Evolutionary conservation across 2,329 filamentous ascomycete genomes (phyloP).

Genomic region (Bimuria novae-zelandiae): DNA sequence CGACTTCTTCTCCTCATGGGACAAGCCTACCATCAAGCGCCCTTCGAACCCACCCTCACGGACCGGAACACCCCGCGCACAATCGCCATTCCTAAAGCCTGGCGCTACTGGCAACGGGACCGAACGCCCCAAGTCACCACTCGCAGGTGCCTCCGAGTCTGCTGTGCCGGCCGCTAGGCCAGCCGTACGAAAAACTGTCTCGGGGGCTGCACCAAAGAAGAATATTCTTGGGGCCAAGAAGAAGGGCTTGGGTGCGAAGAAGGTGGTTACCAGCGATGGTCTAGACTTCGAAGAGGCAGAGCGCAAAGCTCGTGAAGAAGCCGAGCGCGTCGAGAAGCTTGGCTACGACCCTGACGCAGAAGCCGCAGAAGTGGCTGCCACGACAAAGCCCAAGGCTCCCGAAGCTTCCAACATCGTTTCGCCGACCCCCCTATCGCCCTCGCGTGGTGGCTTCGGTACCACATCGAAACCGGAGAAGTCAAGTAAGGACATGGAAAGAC

Average conservation of each 20-base stretch:
- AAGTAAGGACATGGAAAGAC: conserved; percentile 79
- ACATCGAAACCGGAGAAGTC: conserved; percentile 58
- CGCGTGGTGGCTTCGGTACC: conserved; percentile 65
- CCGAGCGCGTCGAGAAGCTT: conserved; percentile 90
- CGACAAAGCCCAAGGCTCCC: conserved; percentile 46
- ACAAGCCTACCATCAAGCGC: conserved; percentile 95
- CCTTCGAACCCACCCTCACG: conserved; percentile 92
- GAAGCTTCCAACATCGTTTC: conserved; percentile 67
- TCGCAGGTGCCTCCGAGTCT: conserved; percentile 56
- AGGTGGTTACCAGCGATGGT: conserved; percentile 72
- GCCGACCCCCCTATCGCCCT: conserved; percentile 75
- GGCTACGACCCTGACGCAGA: conserved; percentile 95
- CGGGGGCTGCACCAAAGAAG: conserved; percentile 72
- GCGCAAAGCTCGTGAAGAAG: conserved; percentile 96
- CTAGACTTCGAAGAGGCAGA: conserved; percentile 97
- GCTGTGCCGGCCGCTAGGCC: conserved; percentile 59
- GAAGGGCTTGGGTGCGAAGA: conserved; percentile 65
- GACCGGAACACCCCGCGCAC: conserved; percentile 80
- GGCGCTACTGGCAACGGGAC: conserved; percentile 63
- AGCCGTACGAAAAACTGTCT: conserved; percentile 76
- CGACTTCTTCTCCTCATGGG: conserved; percentile 99
- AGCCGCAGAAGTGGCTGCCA: conserved; percentile 45
- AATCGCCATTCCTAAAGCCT: conserved; percentile 87
- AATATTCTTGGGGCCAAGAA: conserved; percentile 83
- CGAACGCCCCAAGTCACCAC: conserved; percentile 81